Evolutionary conservation across 169 alveolate genomes (phyloP), one percentile per base, ranked within the genome.

Genomic region (Ichthyophthirius multifiliis): DNA sequence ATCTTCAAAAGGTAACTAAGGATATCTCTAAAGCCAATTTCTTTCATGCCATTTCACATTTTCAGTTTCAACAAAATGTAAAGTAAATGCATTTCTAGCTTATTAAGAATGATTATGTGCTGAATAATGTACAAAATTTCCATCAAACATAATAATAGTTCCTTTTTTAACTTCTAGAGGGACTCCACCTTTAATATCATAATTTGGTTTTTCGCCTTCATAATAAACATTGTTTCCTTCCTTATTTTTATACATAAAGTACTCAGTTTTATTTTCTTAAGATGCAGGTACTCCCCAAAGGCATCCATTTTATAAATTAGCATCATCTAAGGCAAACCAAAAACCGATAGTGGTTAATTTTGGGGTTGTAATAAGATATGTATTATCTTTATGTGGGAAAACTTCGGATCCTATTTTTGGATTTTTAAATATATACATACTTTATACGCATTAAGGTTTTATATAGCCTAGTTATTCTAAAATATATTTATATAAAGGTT

Each of bases 251-350:
- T 75, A 83, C 82, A 83, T 75, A 37, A 83, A 89, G 37, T 43
- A 74, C 9, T 62, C 30, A 43, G 92, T 87, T 7, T 83, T 76
- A 0, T 81, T 75, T 37, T 75, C 75, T 27, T 92, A 91, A 39
- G 87, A 64, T 23, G 93, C 94, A 13, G 93, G 93, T 10, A 89
- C 85, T 5, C 90, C 96, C 76, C 67, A 92, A 75, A 92, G 43
- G 74, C 94, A 86, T 16, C 94, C 93, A 63, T 92, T 92, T 31
- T 85, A 78, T 18, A 35, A 27, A 5, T 63, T 77, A 23, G 96
- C 94, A 76, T 89, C 94, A 35, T 92, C 92, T 35, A 92, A 65
- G 3, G 94, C 96, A n/a, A 92, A 77, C 94, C 96, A 92, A 16
- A 92, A 71, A 6, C 94, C 96, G 16, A 83, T 76, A 80, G 93